These are phyloP conservation scores for Aquilaria yunnanensis DNA, from an alignment of 345 rosid genomes.

Conservation along the genomic window DNA sequence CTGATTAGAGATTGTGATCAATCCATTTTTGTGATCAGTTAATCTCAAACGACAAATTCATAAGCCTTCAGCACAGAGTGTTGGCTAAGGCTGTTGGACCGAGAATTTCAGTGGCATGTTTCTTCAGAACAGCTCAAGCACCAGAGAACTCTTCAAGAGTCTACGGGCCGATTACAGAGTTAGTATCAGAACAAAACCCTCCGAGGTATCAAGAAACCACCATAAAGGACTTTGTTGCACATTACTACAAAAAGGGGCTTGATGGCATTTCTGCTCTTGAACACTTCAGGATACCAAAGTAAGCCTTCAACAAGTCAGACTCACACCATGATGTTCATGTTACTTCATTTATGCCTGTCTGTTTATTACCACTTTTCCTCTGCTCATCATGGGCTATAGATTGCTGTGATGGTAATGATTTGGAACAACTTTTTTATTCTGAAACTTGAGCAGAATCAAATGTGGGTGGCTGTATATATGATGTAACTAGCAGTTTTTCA, in stretches of 20 bases:
- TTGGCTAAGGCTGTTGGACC: constrained; percentile 35
- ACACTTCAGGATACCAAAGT: constrained; percentile 9
- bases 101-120: constrained; percentile 25
- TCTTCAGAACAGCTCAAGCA: constrained; percentile 18
- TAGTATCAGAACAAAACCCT: constrained; percentile 35
- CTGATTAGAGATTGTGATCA: constrained; percentile 5
- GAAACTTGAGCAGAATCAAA: too few relatives aligned
- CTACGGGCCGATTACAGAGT: constrained; percentile 37
- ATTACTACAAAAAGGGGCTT: constrained; percentile 26
- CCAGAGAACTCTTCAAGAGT: neutral
- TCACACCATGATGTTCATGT: too few relatives aligned
- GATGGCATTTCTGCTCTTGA: constrained; percentile 16
- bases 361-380: too few relatives aligned
- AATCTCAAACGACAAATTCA: constrained; percentile 34
- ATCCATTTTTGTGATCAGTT: constrained; percentile 27
- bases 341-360: too few relatives aligned
- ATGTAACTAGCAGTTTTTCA: too few relatives aligned
- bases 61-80: constrained; percentile 39
- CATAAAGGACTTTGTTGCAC: constrained; percentile 13
- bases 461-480: too few relatives aligned
- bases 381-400: too few relatives aligned
- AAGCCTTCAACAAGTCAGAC: neutral
- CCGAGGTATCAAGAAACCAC: constrained; percentile 27
- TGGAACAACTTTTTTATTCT: too few relatives aligned
- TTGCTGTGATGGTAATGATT: too few relatives aligned